Conservation (phyloP, 1,139 yeast genomes). For the Saccharomyces pastorianus region DNA sequence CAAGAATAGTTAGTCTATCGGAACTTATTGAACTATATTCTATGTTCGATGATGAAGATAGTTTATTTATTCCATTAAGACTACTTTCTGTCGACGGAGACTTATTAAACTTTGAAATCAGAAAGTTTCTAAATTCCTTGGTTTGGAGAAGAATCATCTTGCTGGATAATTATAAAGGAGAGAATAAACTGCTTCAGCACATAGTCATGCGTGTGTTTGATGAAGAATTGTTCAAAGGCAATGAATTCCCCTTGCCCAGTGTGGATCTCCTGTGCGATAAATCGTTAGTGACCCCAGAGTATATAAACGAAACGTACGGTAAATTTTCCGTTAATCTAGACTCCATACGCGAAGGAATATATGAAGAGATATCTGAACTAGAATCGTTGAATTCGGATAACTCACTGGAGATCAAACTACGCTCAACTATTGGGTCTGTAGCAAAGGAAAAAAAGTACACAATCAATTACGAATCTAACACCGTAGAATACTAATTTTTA, state of each 20-base stretch:
- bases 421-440: conserved; percentile 34
- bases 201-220: conserved; percentile 35
- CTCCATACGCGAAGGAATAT: conserved; percentile 9
- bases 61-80: conserved; percentile 39
- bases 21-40: conserved; percentile 55
- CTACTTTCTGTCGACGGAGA: conserved; percentile 33
- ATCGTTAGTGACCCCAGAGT: conserved; percentile 15
- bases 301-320: conserved; percentile 18
- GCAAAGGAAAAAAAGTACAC: conserved; percentile 30
- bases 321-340: conserved; percentile 19
- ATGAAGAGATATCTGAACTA: background rate
- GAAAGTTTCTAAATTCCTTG: conserved; percentile 31
- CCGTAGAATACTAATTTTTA: conserved; percentile 18
- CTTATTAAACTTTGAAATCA: conserved; percentile 26
- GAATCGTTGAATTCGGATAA: background rate
- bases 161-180: conserved; percentile 44
- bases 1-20: conserved; percentile 13
- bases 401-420: conserved; percentile 31
- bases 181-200: conserved; percentile 42
- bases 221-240: conserved; percentile 27
- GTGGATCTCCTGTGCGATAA: conserved; percentile 12
- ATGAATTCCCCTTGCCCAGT: conserved; percentile 29
- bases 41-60: conserved; percentile 36
- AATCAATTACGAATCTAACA: conserved; percentile 32
- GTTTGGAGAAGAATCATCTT: conserved; percentile 61